phyloP scores from a whole-genome alignment of 306 rosid genomes.

The Cyclanthera cordifolia region DNA sequence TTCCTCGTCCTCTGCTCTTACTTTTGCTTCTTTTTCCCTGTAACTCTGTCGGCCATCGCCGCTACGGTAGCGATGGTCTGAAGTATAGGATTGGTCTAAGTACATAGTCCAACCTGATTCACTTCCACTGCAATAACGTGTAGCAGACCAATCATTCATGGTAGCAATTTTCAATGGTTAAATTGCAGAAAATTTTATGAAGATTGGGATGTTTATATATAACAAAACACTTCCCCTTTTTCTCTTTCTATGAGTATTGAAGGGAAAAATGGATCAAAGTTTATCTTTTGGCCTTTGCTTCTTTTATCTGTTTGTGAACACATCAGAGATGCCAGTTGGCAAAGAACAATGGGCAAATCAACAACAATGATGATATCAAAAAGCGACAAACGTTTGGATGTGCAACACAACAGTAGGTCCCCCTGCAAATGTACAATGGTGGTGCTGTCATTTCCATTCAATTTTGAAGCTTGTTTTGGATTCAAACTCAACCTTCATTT shows the following conservation, averaged over 20 bases:
- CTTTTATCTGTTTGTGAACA: constrained; percentile 25
- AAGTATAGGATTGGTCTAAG: constrained; percentile 49
- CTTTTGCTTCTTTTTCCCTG: constrained; percentile 12
- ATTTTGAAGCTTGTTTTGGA: constrained; percentile 1
- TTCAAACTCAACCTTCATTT: neutral
- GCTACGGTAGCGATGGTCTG: constrained; percentile 26
- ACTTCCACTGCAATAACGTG: constrained; percentile 48
- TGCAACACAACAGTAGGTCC: constrained; percentile 3
- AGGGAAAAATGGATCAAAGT: constrained; percentile 28
- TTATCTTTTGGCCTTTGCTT: constrained; percentile 49
- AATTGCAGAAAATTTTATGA: neutral
- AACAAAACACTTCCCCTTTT: neutral
- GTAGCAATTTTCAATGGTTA: neutral
- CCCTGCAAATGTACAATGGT: constrained; percentile 10
- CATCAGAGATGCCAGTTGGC: constrained; percentile 88
- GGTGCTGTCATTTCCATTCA: constrained; percentile 15
- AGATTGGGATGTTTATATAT: neutral
- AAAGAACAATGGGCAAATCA: constrained; percentile 28
- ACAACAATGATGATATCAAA: constrained; percentile 6
- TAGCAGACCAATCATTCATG: constrained; percentile 26
- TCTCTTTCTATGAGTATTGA: constrained; percentile 3
- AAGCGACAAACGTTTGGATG: neutral
- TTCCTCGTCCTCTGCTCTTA: constrained; percentile 12
- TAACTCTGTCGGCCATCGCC: constrained; percentile 15
- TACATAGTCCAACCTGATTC: constrained; percentile 96